Evolutionary conservation across 2,329 filamentous ascomycete species (phyloP).

Genomic region (Metarhizium rileyi): DNA sequence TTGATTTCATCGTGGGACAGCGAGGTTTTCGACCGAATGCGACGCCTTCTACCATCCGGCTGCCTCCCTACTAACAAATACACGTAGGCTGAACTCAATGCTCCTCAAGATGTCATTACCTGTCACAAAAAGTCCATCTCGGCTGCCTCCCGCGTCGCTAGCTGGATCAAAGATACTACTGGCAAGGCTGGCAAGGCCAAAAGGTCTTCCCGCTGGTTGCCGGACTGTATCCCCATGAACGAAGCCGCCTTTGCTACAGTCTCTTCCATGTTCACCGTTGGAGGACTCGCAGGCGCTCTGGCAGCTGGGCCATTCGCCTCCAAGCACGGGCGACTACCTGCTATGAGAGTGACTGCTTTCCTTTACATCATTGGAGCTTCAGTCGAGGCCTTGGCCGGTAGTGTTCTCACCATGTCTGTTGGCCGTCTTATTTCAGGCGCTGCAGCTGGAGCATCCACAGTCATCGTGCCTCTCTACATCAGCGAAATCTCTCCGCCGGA

Average conservation of each 20-base stretch:
- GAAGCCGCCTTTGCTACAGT: constrained; percentile 74
- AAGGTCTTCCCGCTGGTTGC: constrained; percentile 29
- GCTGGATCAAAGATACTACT: constrained; percentile 17
- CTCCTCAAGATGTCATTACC: constrained; percentile 86
- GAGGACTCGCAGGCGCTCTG: constrained; percentile 76
- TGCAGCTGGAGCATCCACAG: constrained; percentile 79
- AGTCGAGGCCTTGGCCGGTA: constrained; percentile 62
- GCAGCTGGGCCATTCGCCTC: constrained; percentile 71
- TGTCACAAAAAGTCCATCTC: constrained; percentile 53
- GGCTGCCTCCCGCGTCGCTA: constrained; percentile 16
- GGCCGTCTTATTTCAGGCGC: constrained; percentile 75
- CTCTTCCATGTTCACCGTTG: constrained; percentile 83
- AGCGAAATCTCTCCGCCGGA: constrained; percentile 75
- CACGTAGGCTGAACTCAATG: constrained; percentile 84
- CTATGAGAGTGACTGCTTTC: constrained; percentile 68
- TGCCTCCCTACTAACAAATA: background rate
- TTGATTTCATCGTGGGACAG: background rate
- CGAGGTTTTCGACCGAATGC: background rate
- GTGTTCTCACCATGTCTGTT: constrained; percentile 56
- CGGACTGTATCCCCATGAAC: constrained; percentile 83
- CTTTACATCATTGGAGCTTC: constrained; percentile 69
- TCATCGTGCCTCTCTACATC: constrained; percentile 90
- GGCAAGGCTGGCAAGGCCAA: constrained; percentile 13
- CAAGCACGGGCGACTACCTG: constrained; percentile 60
- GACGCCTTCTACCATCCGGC: too few relatives aligned